Percentiles rank a stretch among this genome's conserved stretches.
Conservation (phyloP, 768 basidiomycete species). For the Lentinula sp. region DNA sequence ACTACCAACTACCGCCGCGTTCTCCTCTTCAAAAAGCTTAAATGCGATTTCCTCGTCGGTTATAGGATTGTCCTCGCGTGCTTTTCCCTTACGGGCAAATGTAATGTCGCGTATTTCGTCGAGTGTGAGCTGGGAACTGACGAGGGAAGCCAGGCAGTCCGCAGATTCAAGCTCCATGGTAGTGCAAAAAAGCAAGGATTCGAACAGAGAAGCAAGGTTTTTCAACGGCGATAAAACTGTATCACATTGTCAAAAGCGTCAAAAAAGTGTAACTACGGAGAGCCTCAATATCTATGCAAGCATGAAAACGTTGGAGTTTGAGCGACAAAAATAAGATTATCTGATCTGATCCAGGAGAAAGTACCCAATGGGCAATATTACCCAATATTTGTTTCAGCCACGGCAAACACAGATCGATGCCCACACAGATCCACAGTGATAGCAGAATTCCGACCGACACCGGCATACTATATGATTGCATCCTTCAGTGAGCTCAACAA, state of each 20-base stretch:
- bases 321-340: too few species aligned
- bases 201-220: not conserved
- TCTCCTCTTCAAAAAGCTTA: constrained; percentile 30
- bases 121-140: constrained; percentile 35
- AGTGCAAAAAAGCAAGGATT: not conserved
- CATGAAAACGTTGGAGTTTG: too few species aligned
- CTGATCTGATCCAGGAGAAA: not conserved
- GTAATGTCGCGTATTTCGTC: constrained; percentile 34
- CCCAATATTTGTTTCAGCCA: not conserved
- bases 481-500: constrained; percentile 28
- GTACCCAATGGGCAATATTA: not conserved
- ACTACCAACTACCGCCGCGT: constrained; percentile 28
- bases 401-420: constrained; percentile 6
- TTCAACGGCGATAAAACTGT: too few species aligned
- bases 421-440: constrained; percentile 20
- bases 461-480: constrained; percentile 34
- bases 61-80: not conserved
- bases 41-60: constrained; percentile 42
- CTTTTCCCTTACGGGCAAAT: constrained; percentile 31
- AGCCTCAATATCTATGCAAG: too few species aligned
- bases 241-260: too few species aligned
- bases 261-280: too few species aligned
- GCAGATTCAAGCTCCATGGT: not conserved
- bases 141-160: constrained; percentile 14
- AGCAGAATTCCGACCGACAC: constrained; percentile 21